Evolutionary conservation across 139 green algal species (phyloP).

Genomic region (Coelastrella sp.): DNA sequence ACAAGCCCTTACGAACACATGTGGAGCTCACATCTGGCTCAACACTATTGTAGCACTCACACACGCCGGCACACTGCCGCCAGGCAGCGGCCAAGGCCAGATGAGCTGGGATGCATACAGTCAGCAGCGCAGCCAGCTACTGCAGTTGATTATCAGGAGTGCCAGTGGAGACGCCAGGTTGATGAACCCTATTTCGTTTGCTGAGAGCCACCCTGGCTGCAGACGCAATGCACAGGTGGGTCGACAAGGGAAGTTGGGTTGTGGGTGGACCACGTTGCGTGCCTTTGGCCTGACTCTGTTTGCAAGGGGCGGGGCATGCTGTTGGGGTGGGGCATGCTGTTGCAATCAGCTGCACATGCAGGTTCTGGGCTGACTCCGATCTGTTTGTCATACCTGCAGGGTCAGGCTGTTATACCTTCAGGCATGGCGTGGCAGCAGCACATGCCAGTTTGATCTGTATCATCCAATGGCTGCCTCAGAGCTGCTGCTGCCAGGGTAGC

Average conservation of each 20-base stretch:
- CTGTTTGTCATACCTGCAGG: neutral
- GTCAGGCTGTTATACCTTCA: conserved; percentile 57
- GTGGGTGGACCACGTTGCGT: no score
- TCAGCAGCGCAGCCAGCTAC: conserved; percentile 60
- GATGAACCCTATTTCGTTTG: conserved; percentile 74
- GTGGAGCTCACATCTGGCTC: conserved; percentile 65
- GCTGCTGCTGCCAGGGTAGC: no score
- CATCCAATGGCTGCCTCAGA: no score
- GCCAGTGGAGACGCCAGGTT: conserved; percentile 63
- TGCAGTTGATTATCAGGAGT: conserved; percentile 61
- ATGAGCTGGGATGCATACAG: conserved; percentile 59
- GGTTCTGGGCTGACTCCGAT: neutral
- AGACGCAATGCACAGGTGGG: conserved; percentile 23
- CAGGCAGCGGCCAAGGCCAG: conserved; percentile 25
- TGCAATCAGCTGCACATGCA: no score
- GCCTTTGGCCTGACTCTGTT: no score
- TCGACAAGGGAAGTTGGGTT: no score
- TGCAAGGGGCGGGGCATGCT: no score
- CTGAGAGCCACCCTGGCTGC: conserved; percentile 62
- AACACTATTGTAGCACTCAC: conserved; percentile 73
- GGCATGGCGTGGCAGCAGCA: conserved; percentile 65
- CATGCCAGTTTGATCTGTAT: conserved; percentile 63
- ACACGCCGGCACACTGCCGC: conserved; percentile 49
- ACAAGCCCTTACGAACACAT: conserved; percentile 39
- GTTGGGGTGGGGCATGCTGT: no score